Evolutionary conservation across 805 yeast genomes (phyloP).

Genomic region (Saturnispora dispora): DNA sequence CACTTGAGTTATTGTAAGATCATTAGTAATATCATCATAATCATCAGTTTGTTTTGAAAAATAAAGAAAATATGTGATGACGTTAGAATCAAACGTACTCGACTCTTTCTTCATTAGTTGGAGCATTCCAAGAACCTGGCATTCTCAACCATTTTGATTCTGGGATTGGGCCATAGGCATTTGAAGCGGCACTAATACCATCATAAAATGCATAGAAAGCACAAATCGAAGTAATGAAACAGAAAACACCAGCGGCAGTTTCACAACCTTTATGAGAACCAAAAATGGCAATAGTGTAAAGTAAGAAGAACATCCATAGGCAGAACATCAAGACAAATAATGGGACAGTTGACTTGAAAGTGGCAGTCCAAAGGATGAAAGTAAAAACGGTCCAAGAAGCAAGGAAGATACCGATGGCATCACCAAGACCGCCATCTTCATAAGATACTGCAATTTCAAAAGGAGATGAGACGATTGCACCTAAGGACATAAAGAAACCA

Average conservation of each 20-base stretch:
- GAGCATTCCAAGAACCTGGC: constrained; percentile 21
- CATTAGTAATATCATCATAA: not conserved
- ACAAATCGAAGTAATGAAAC: constrained; percentile 30
- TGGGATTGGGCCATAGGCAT: constrained; percentile 19
- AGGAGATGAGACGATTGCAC: constrained; percentile 32
- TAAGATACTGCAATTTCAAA: constrained; percentile 38
- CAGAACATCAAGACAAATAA: constrained; percentile 31
- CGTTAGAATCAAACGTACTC: constrained; percentile 13
- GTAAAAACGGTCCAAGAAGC: constrained; percentile 42
- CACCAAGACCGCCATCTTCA: constrained; percentile 25
- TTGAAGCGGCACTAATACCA: constrained; percentile 25
- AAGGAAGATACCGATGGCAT: constrained; percentile 38
- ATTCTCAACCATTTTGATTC: constrained; percentile 20
- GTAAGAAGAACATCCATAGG: constrained; percentile 33
- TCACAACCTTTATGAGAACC: constrained; percentile 24
- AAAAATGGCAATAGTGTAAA: constrained; percentile 34
- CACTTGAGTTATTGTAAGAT: too few species aligned
- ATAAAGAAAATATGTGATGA: not conserved
- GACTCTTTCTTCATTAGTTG: constrained; percentile 16
- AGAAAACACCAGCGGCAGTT: constrained; percentile 36
- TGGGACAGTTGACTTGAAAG: constrained; percentile 36
- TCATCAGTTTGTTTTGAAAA: not conserved
- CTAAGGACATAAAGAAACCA: constrained; percentile 40
- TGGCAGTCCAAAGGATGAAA: constrained; percentile 33
- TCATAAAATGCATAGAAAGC: constrained; percentile 37